phyloP scores from a whole-genome alignment of 305 asterid species.

The Fraxinus floribunda region DNA sequence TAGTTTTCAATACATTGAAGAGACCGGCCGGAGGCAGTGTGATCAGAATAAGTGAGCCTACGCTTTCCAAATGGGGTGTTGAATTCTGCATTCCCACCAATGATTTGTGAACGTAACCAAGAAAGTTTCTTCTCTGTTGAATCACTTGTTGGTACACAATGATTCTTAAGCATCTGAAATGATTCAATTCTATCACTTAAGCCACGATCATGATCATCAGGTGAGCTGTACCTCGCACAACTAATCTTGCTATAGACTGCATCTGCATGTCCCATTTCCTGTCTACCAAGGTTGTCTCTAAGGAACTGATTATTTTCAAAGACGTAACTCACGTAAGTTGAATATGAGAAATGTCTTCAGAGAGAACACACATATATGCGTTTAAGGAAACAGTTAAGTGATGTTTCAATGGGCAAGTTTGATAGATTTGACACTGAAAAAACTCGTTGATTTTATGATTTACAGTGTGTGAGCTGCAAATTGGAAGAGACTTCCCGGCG shows the following conservation, averaged over 20 bases:
- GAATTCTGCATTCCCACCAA: conserved; percentile 44
- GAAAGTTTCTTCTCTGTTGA: conserved; percentile 38
- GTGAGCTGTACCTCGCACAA: background rate
- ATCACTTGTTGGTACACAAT: conserved; percentile 18
- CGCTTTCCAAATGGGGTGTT: conserved; percentile 61
- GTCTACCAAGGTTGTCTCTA: background rate
- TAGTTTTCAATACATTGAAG: conserved; percentile 56
- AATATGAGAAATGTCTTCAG: background rate
- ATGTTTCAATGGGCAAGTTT: background rate
- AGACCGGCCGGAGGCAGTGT: conserved; percentile 72
- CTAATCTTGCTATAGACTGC: background rate
- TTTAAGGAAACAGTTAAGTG: background rate
- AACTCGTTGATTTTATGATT: background rate
- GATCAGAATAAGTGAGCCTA: conserved; percentile 69
- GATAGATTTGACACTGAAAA: background rate
- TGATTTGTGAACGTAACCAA: conserved; percentile 66
- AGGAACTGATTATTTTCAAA: background rate
- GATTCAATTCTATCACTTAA: conserved; percentile 11
- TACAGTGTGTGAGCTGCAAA: background rate
- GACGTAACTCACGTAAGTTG: background rate
- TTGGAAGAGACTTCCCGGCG: background rate
- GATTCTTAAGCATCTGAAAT: conserved; percentile 17
- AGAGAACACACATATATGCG: background rate
- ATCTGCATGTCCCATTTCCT: background rate
- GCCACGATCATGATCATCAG: background rate